Base-by-base conservation (phyloP, 257 asterid genomes). In the Solanum lignicaule region DNA sequence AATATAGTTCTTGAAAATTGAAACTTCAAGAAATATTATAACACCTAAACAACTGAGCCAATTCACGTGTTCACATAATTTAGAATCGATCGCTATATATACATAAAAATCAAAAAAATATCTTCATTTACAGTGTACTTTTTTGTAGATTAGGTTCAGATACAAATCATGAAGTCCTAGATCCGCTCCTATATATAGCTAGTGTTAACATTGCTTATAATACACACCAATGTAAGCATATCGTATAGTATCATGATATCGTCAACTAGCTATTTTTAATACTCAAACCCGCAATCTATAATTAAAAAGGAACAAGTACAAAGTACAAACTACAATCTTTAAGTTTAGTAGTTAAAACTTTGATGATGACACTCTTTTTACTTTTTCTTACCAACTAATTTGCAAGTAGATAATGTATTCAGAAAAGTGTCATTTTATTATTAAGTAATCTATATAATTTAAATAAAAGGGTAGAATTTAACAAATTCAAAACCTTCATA, bases 41-140 rank as follows among this genome's bases (percentile, higher is more conserved):
- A 52, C 21, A 9, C 12, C 5, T 21, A 60, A 23, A 2, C 69
- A 18, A 55, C 11, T 55, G 2, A 18, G 9, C 25, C 9, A 55
- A 55, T 20, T 55, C 9, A 55, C 0, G 25, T 55, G 0, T 55
- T 55, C 65, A 7, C 5, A 20, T 18, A 55, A 7, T 55, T 55
- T 0, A 18, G 10, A 55, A 55, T 55, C 2, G 11, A 55, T 55
- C 65, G 10, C n/a, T 55, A 55, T 0, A 55, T 43, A 12, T 0
- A 55, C 11, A 55, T 55, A 55, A 55, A 55, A 20, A 20, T 18
- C 1, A 55, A 55, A 55, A 20, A 55, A 7, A 1, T 20, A 7
- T 55, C 65, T 20, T 20, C 25, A 7, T 55, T 18, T 18, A 55
- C 0, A 1, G 0, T 5, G 2, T 20, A 18, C 0, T 18, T 43